Conservation (phyloP, 208 protist species). For the Trypanosoma lewisi region DNA sequence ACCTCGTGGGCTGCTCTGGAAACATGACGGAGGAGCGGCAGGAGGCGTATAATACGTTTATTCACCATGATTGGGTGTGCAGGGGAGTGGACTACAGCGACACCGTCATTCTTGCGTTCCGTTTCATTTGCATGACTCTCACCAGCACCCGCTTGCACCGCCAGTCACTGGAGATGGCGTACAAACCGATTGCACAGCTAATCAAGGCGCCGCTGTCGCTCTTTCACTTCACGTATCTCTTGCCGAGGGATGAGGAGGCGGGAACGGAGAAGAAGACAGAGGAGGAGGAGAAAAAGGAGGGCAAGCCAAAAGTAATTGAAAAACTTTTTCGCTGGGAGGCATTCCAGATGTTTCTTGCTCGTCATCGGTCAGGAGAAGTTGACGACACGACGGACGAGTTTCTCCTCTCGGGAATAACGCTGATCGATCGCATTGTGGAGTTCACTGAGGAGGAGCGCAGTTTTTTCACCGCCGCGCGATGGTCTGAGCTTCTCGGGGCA, state of each 20-base stretch:
- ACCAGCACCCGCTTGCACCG: slow-evolving; percentile 32
- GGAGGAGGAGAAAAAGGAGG: slow-evolving; percentile 21
- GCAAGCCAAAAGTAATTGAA: too few species aligned
- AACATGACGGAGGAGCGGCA: slow-evolving; percentile 40
- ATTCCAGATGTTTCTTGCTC: slow-evolving; percentile 4
- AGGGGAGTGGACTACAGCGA: slow-evolving; percentile 72
- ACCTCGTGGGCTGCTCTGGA: slow-evolving; percentile 43
- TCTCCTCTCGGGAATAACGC: slow-evolving; percentile 20
- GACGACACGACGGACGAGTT: slow-evolving; percentile 34
- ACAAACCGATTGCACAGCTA: slow-evolving; percentile 47
- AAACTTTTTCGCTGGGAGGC: slow-evolving; percentile 7
- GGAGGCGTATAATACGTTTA: slow-evolving; percentile 33
- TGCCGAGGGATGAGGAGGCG: slow-evolving; percentile 17
- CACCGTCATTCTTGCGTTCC: slow-evolving; percentile 56
- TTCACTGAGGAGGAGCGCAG: slow-evolving; percentile 33
- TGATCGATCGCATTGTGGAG: slow-evolving; percentile 37
- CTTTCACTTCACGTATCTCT: slow-evolving; percentile 70
- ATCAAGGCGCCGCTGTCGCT: slow-evolving; percentile 38
- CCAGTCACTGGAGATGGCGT: slow-evolving; percentile 31
- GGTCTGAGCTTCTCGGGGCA: slow-evolving; percentile 64
- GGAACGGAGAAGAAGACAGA: slow-evolving; percentile 2
- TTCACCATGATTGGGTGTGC: slow-evolving; percentile 50
- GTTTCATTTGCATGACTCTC: slow-evolving; percentile 47
- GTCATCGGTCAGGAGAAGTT: slow-evolving; percentile 7
- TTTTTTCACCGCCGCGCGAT: slow-evolving; percentile 31